A percentile compares a stretch with the other conserved stretches of the same genome.
Evolutionary conservation across 148 eudicot genomes (phyloP).

Genomic region (Linanthus parryae): DNA sequence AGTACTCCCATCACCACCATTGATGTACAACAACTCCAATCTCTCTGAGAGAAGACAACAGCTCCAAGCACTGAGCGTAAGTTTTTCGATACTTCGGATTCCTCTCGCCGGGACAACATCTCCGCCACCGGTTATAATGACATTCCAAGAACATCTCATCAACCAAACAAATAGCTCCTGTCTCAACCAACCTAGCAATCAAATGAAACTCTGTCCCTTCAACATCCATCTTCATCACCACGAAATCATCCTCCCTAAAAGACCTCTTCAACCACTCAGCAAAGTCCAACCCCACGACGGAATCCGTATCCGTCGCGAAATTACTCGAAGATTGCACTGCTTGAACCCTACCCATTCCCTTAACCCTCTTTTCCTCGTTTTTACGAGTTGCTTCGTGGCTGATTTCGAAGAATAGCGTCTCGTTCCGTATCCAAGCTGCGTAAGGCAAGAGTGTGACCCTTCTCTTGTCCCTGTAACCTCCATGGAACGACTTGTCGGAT

Average conservation of each 20-base stretch:
- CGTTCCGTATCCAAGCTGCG: conserved; percentile 42
- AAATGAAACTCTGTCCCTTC: conserved; percentile 35
- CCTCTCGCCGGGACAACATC: conserved; percentile 28
- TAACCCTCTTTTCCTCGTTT: conserved; percentile 19
- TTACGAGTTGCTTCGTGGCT: conserved; percentile 6
- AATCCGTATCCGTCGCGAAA: conserved; percentile 15
- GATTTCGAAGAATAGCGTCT: conserved; percentile 31
- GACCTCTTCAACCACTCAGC: conserved; percentile 24
- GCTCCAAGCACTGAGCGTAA: conserved; percentile 22
- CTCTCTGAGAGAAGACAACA: conserved; percentile 21
- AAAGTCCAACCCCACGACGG: conserved; percentile 30
- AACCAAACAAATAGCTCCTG: conserved; percentile 33
- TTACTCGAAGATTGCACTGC: conserved; percentile 17
- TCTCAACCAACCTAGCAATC: conserved; percentile 23
- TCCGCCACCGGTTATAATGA: conserved; percentile 27
- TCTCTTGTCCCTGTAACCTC: conserved; percentile 15
- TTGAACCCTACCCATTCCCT: conserved; percentile 30
- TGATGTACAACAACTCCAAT: conserved; percentile 36
- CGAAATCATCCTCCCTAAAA: conserved; percentile 23
- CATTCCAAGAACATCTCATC: conserved; percentile 42
- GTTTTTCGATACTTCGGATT: conserved; percentile 19
- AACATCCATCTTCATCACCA: conserved; percentile 38
- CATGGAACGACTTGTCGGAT: conserved; percentile 21
- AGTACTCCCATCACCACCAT: conserved; percentile 41
- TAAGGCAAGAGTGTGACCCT: conserved; percentile 31